Base-by-base conservation (phyloP, 2,329 filamentous ascomycete genomes). In the Lachnellula willkommii region DNA sequence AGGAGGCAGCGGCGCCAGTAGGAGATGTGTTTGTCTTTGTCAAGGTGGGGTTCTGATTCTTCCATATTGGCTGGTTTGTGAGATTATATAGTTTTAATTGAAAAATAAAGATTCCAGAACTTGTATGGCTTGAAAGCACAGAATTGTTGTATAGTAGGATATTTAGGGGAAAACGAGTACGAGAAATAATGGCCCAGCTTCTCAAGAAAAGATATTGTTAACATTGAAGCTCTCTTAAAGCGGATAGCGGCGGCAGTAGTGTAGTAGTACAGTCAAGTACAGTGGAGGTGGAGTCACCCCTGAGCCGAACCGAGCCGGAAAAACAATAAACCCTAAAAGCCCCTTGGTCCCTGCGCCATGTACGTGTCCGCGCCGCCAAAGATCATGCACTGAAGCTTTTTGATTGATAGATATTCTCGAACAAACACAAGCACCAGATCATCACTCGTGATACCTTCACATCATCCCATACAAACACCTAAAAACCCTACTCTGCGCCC, bases 1-100 rank as follows among this genome's bases (percentile, higher is more conserved):
- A 87, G 88, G 62, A 94, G 81, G 71, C 93, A 96, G 69, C 92
- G 86, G 63, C 91, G 83, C 87, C 92, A 99, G 80, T 96, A 99
- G 69, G 88, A 90, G 69, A 94, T 77, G 71, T 99, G 94, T 55
- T 79, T 81, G 48, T 81, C 76, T 56, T 78, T 82, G 68, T 88
- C 76, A 59, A 88, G 73, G n/a, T 54, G 51, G 4, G 55, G 24
- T 24, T 69, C 63, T 3, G 71, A 66, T 47, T 68, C 62, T 52
- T 50, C 59, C 63, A 68, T 68, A 32, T 47, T 53, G 42, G 15
- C 35, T 43, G 24, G 32, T 24, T 12, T 12, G 15, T 32, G 28
- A 32, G 28, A 32, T 32, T 12, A 32, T 32, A 32, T 11, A 12
- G 3, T 9, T 32, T 12, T 12, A 8, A 12, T 11, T 32, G 28